Conservation (phyloP, 164 flowering plant genomes). For the Vitis labrusca region DNA sequence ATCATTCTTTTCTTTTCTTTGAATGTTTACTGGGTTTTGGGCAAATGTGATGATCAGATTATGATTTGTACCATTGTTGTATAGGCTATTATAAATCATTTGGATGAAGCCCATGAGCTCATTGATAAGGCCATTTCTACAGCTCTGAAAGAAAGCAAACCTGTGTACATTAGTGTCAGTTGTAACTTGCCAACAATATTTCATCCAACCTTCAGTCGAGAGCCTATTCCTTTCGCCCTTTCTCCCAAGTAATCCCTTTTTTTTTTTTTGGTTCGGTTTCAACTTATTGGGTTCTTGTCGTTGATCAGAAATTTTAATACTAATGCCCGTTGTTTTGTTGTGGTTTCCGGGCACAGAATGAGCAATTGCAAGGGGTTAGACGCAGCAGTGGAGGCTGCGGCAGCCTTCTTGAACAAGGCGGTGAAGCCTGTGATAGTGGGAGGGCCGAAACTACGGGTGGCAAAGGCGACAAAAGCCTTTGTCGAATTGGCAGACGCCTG, state of each 20-base stretch:
- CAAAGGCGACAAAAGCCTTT: constrained; percentile 31
- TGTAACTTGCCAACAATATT: constrained; percentile 33
- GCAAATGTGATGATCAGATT: too few relatives aligned
- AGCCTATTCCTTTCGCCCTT: constrained; percentile 37
- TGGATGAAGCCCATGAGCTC: constrained; percentile 39
- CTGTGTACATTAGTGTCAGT: constrained; percentile 39
- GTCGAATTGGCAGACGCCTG: constrained; percentile 31
- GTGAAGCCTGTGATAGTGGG: constrained; percentile 37
- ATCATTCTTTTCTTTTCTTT: neutral
- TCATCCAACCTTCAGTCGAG: constrained; percentile 36
- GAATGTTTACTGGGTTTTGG: too few relatives aligned
- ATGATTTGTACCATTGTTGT: neutral
- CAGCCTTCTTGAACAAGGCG: constrained; percentile 31
- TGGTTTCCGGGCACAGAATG: constrained; percentile 17
- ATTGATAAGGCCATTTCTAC: constrained; percentile 44
- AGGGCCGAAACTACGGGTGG: constrained; percentile 35
- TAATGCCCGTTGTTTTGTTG: neutral
- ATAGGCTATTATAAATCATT: constrained; percentile 35
- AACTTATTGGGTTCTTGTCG: neutral
- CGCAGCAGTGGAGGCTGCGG: constrained; percentile 39
- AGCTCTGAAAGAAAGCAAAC: constrained; percentile 38
- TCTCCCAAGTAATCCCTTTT: constrained; percentile 25
- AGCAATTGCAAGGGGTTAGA: constrained; percentile 33
- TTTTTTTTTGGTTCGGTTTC: neutral
- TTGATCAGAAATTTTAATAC: too few relatives aligned